A percentile compares a stretch with the other conserved stretches of the same genome.
These are phyloP conservation scores for Hyparrhenia diplandra DNA, from an alignment of 176 grass and related monocot genomes.

Conservation along the genomic window DNA sequence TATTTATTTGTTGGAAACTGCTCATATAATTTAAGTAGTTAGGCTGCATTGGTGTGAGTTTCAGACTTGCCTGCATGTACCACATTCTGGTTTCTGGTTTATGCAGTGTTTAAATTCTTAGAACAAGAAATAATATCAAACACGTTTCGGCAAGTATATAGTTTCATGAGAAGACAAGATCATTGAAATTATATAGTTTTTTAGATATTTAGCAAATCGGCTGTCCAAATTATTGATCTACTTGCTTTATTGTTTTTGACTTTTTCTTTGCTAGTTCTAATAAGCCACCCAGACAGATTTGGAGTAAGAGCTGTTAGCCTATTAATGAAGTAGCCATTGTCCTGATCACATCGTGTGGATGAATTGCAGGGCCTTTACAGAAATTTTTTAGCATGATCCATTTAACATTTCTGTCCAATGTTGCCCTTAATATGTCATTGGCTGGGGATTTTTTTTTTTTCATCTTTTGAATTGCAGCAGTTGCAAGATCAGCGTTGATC, in stretches of 20 bases:
- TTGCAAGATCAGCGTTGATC: background rate
- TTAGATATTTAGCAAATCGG: background rate
- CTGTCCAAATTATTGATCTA: constrained; percentile 1
- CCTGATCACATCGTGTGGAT: background rate
- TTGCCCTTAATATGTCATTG: background rate
- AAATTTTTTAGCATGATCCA: constrained; percentile 6
- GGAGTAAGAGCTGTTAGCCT: background rate
- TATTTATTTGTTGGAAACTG: constrained; percentile 29
- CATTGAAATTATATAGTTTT: background rate
- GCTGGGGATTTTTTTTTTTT: background rate
- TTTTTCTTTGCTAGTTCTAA: background rate
- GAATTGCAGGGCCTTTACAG: background rate
- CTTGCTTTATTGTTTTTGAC: background rate
- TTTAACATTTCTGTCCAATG: constrained; percentile 2
- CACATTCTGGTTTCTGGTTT: constrained; percentile 3
- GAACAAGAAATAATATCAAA: background rate
- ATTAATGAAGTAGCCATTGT: background rate
- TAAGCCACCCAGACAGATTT: background rate
- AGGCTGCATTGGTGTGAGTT: background rate
- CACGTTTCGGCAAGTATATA: background rate
- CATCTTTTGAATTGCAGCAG: background rate
- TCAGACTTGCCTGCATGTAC: background rate
- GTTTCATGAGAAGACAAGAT: constrained; percentile 2
- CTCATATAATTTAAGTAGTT: background rate
- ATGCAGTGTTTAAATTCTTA: background rate